Conservation (phyloP, 1,284 basidiomycete species). For the Ceratobasidium sp. region DNA sequence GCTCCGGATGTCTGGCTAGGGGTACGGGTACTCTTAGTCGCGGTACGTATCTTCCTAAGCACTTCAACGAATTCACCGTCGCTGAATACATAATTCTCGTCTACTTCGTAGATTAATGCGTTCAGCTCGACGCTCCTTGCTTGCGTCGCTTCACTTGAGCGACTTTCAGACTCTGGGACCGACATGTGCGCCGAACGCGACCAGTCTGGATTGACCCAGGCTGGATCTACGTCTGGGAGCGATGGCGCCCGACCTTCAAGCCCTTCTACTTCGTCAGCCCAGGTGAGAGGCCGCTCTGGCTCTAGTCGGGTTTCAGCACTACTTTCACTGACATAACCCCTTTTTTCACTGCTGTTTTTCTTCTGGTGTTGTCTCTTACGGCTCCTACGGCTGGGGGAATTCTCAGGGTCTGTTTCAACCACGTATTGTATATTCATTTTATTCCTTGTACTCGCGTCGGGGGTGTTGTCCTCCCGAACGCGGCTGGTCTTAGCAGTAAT, state of each 20-base stretch:
- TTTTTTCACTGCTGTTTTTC: no score
- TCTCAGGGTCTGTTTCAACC: neutral
- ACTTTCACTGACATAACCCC: neutral
- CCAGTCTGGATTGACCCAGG: neutral
- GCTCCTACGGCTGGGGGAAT: neutral
- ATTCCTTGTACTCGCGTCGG: neutral
- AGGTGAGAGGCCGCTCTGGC: neutral
- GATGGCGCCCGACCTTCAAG: neutral
- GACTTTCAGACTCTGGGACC: no score
- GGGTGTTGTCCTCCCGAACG: neutral
- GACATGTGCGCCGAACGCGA: neutral
- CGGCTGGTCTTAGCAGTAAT: neutral
- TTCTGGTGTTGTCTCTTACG: neutral
- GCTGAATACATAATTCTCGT: conserved; percentile 4
- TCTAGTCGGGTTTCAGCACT: neutral
- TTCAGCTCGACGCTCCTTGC: neutral
- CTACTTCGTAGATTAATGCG: conserved; percentile 16
- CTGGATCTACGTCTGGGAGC: neutral
- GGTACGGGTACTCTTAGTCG: neutral
- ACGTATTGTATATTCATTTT: neutral
- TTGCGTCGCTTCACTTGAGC: neutral
- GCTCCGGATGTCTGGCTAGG: conserved; percentile 6
- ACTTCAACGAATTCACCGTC: conserved; percentile 2
- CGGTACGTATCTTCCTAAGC: neutral
- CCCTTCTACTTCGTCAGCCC: neutral